phyloP scores from a whole-genome alignment of 345 rosid species.

The Camelina sativa region DNA sequence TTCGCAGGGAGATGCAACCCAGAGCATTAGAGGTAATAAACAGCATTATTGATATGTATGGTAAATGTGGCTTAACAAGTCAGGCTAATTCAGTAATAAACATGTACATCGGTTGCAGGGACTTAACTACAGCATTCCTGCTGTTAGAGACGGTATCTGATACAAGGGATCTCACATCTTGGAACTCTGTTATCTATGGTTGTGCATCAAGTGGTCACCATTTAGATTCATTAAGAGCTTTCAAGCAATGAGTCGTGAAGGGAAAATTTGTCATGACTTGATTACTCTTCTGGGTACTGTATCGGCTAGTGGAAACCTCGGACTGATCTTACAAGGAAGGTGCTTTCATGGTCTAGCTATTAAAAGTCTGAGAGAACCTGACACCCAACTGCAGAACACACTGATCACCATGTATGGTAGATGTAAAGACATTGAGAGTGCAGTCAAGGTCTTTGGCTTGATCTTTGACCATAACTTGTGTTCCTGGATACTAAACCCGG shows the following conservation, averaged over 20 bases:
- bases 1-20: conserved; percentile 46
- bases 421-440: conserved; percentile 53
- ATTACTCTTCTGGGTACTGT: conserved; percentile 53
- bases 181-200: conserved; percentile 60
- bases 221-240: conserved; percentile 51
- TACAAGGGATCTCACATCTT: conserved; percentile 48
- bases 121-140: conserved; percentile 45
- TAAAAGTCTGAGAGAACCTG: conserved; percentile 47
- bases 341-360: conserved; percentile 57
- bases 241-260: conserved; percentile 48
- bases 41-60: conserved; percentile 53
- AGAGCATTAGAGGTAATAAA: conserved; percentile 45
- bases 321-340: conserved; percentile 49
- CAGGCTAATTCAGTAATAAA: conserved; percentile 50
- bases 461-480: conserved; percentile 56
- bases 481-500: conserved; percentile 49
- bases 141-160: conserved; percentile 37
- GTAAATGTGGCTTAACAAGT: conserved; percentile 45
- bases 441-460: conserved; percentile 49
- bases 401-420: conserved; percentile 69
- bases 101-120: conserved; percentile 51
- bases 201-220: conserved; percentile 45
- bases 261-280: conserved; percentile 45
- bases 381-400: conserved; percentile 57
- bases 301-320: conserved; percentile 59